Percentiles rank a stretch among this genome's conserved stretches.
These are phyloP conservation scores for Cyclostephanos tholiformis DNA, from an alignment of 108 stramenopile genomes.

Conservation along the genomic window DNA sequence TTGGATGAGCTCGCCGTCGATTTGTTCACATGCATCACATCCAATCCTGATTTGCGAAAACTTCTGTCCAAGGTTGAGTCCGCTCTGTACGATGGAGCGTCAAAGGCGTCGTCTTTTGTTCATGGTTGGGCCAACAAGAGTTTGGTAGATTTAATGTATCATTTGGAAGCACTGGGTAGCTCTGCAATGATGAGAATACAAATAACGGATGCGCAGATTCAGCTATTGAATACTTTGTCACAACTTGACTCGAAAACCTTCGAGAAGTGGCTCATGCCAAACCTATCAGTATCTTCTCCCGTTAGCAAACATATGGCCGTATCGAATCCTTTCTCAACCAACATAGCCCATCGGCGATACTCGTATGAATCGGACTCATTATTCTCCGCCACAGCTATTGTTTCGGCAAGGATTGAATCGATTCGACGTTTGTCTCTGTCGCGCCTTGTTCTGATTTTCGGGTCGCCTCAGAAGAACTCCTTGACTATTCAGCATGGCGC, in stretches of 20 bases:
- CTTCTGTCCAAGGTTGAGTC: constrained; percentile 22
- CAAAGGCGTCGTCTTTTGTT: constrained; percentile 37
- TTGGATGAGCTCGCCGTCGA: constrained; percentile 46
- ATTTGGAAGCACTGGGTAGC: constrained; percentile 25
- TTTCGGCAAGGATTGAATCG: constrained; percentile 28
- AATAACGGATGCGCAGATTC: constrained; percentile 24
- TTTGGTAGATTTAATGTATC: constrained; percentile 11
- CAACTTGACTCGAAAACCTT: constrained; percentile 15
- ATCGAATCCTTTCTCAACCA: neutral
- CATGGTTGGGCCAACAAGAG: constrained; percentile 16
- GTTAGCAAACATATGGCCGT: constrained; percentile 25
- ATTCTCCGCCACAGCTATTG: constrained; percentile 18
- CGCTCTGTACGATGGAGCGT: constrained; percentile 31
- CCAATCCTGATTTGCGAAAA: constrained; percentile 25
- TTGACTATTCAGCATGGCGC: constrained; percentile 20
- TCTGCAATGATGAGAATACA: constrained; percentile 19
- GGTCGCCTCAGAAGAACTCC: constrained; percentile 9
- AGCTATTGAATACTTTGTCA: constrained; percentile 25
- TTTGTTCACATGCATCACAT: constrained; percentile 18
- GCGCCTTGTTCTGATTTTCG: constrained; percentile 34
- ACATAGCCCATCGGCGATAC: neutral
- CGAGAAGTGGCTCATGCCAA: constrained; percentile 37
- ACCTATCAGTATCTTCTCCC: constrained; percentile 22
- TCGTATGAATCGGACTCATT: constrained; percentile 12
- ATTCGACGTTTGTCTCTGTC: constrained; percentile 32